phyloP scores from a whole-genome alignment of 163 green algal genomes.

The Scenedesmus sp. region DNA sequence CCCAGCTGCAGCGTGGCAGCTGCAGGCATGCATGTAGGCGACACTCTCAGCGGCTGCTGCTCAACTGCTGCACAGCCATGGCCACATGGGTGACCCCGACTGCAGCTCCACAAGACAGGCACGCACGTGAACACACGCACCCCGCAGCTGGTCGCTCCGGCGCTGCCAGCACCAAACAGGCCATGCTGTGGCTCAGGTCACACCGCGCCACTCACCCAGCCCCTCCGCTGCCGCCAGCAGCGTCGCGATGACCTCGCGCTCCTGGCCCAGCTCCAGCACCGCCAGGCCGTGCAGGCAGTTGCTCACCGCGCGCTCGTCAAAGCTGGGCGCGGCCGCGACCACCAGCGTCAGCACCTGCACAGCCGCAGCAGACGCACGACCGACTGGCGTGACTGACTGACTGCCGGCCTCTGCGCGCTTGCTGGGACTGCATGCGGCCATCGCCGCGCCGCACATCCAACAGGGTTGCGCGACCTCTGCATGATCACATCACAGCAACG shows the following conservation, averaged over 20 bases:
- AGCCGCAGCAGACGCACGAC: background rate
- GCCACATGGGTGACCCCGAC: too few relatives aligned
- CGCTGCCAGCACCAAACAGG: too few relatives aligned
- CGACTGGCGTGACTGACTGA: background rate
- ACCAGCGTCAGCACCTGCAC: constrained; percentile 39
- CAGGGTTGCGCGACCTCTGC: too few relatives aligned
- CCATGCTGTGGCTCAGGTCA: too few relatives aligned
- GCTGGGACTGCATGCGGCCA: background rate
- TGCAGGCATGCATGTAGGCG: background rate
- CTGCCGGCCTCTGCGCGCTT: background rate
- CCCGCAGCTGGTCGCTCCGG: too few relatives aligned
- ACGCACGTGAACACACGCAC: too few relatives aligned
- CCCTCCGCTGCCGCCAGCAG: constrained; percentile 23
- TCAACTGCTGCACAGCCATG: too few relatives aligned
- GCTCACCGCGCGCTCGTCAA: constrained; percentile 28
- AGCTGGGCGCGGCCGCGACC: constrained; percentile 11
- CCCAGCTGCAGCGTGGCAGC: too few relatives aligned
- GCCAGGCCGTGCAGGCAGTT: constrained; percentile 40
- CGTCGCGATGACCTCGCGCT: constrained; percentile 2
- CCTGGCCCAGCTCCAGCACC: constrained; percentile 35
- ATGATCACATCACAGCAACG: too few relatives aligned
- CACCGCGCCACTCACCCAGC: background rate
- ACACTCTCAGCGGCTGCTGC: too few relatives aligned
- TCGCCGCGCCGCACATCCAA: too few relatives aligned
- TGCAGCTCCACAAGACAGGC: too few relatives aligned